These are phyloP conservation scores for Lyophyllum atratum DNA, from an alignment of 768 basidiomycete genomes.

Conservation along the genomic window DNA sequence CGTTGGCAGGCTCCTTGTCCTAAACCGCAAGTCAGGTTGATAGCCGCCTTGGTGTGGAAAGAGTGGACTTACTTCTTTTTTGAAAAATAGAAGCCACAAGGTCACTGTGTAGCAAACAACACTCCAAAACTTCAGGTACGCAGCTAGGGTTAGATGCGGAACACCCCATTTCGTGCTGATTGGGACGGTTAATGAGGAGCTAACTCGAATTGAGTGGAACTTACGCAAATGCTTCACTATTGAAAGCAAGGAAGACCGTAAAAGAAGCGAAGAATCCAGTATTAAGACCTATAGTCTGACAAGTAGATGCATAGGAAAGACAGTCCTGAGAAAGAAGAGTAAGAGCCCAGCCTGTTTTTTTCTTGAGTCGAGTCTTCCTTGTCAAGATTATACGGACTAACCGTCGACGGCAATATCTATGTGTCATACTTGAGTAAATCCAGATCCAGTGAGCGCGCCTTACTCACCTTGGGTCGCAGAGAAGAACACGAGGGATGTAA, in stretches of 20 bases:
- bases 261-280: slow-evolving; percentile 95
- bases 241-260: slow-evolving; percentile 96
- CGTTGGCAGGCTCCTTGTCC: slow-evolving; percentile 74
- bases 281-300: slow-evolving; percentile 96
- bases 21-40: background rate
- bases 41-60: background rate
- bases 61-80: slow-evolving; percentile 71
- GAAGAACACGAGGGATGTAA: slow-evolving; percentile 89
- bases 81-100: slow-evolving; percentile 81
- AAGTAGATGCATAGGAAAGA: slow-evolving; percentile 95
- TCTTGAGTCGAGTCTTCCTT: slow-evolving; percentile 2
- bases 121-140: slow-evolving; percentile 88
- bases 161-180: slow-evolving; percentile 74
- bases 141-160: slow-evolving; percentile 67
- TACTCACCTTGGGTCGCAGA: slow-evolving; percentile 92
- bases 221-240: slow-evolving; percentile 89
- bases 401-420: slow-evolving; percentile 98
- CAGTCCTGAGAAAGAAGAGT: slow-evolving; percentile 91
- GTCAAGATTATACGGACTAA: slow-evolving; percentile 34
- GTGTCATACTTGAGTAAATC: slow-evolving; percentile 18
- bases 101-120: slow-evolving; percentile 83
- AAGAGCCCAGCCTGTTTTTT: slow-evolving; percentile 70
- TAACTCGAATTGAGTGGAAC: slow-evolving; percentile 21
- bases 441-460: background rate
- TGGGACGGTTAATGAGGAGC: background rate